phyloP scores from a whole-genome alignment of 2,329 filamentous ascomycete genomes.

The Exophiala calicioides region DNA sequence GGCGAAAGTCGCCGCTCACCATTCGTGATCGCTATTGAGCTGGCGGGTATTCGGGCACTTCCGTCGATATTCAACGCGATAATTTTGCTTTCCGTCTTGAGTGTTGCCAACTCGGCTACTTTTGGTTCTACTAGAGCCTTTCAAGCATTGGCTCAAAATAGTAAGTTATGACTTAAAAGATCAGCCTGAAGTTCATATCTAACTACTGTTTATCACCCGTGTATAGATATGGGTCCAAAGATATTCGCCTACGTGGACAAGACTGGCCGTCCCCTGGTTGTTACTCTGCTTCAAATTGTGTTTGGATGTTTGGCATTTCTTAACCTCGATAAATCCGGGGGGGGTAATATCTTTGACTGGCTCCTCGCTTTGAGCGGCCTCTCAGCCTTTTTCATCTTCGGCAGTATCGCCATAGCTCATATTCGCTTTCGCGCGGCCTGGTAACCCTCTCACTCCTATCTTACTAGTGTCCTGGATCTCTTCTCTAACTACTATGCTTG shows the following conservation, averaged over 20 bases:
- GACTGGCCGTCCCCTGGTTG: slow-evolving; percentile 45
- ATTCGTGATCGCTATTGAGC: slow-evolving; percentile 88
- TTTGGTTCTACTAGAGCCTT: slow-evolving; percentile 91
- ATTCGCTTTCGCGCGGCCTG: slow-evolving; percentile 49
- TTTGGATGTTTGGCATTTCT: slow-evolving; percentile 47
- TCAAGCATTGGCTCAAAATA: slow-evolving; percentile 68
- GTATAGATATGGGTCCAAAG: slow-evolving; percentile 63
- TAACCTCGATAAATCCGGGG: slow-evolving; percentile 42
- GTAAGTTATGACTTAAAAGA: slow-evolving; percentile 1
- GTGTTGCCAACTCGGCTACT: slow-evolving; percentile 86
- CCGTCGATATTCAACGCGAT: slow-evolving; percentile 93
- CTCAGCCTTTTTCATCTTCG: slow-evolving; percentile 67
- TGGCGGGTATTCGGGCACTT: slow-evolving; percentile 76
- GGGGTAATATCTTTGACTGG: slow-evolving; percentile 61
- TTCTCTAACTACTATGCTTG: slow-evolving; percentile 58
- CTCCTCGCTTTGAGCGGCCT: slow-evolving; percentile 64
- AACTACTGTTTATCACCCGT: no score
- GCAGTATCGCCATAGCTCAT: slow-evolving; percentile 64
- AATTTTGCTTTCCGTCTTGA: slow-evolving; percentile 85
- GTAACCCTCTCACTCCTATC: no score
- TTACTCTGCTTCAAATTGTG: slow-evolving; percentile 39
- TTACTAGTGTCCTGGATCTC: no score
- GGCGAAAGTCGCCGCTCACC: slow-evolving; percentile 75
- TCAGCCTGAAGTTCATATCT: slow-evolving; percentile 62
- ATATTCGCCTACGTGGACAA: slow-evolving; percentile 49